Evolutionary conservation across 805 yeast species (phyloP), one percentile per base, ranked within the genome.

Genomic region (Candida tammaniensis): DNA sequence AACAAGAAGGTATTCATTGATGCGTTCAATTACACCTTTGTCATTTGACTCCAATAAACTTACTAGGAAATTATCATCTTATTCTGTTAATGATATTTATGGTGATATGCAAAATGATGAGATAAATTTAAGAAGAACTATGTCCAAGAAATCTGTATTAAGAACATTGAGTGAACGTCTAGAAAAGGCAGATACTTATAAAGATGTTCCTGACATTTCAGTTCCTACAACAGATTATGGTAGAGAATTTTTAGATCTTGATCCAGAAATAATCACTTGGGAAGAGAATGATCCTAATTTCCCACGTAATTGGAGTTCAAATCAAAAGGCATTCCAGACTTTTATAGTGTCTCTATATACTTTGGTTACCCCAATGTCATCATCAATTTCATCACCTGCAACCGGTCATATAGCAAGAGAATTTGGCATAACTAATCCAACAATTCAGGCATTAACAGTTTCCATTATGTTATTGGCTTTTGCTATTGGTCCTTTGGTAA

Each of bases 101-200:
- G 73, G 70, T 5, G 62, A 61, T 18, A 42, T 61, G 38, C 51
- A 54, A 13, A 57, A 61, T 0, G 54, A 61, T 11, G 57, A 58
- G 32, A 61, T 74, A 13, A 54, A 57, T 4, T 40, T 75, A 24
- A 55, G 51, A 16, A 59, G 82, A 31, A 63, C 69, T 7, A 58
- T 56, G 17, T 72, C 80, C 1, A 55, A 65, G 26, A 62, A 58
- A 17, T 66, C 78, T 0, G 66, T 76, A 24, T 49, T 71, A 16
- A 57, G 56, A n/a, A 55, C 68, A 1, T 49, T 58, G 21, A 51
- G 61, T 31, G 46, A 51, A 14, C 36, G 66, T 27, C 57, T 52
- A 17, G 49, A 39, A 15, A 33, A 37, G n/a, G 30, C 17, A 15
- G 45, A 46, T 16, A 33, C 46, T 7, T 40, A 54, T 27, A 43